Conservation (phyloP, 768 basidiomycete genomes). For the Tylopilus felleus region DNA sequence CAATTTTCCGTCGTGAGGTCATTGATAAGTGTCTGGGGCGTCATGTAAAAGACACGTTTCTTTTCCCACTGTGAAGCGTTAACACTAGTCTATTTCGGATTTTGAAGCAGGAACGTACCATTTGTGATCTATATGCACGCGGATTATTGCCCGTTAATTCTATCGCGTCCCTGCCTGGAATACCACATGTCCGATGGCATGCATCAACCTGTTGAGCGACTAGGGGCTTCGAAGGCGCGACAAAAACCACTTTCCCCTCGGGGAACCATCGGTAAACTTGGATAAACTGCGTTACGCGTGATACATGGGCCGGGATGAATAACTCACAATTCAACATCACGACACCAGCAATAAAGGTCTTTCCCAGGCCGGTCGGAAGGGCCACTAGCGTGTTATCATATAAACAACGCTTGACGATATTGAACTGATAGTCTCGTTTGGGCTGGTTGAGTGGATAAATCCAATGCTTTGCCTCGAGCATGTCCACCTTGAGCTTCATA, state of each 20-base stretch:
- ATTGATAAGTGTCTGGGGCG: slow-evolving; percentile 90
- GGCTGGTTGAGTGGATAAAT: slow-evolving; percentile 87
- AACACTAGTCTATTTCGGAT: background rate
- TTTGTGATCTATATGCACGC: slow-evolving; percentile 49
- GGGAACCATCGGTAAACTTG: slow-evolving; percentile 92
- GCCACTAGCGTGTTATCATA: slow-evolving; percentile 94
- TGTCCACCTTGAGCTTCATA: slow-evolving; percentile 77
- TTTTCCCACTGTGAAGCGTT: slow-evolving; percentile 58
- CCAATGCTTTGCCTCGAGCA: slow-evolving; percentile 81
- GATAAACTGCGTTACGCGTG: slow-evolving; percentile 3
- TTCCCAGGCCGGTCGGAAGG: slow-evolving; percentile 93
- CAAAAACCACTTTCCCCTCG: slow-evolving; percentile 86
- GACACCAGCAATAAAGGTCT: slow-evolving; percentile 96
- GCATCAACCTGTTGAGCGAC: slow-evolving; percentile 95
- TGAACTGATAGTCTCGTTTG: slow-evolving; percentile 91
- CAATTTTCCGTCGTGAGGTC: slow-evolving; percentile 73
- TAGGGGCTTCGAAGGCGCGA: slow-evolving; percentile 94
- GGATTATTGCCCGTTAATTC: slow-evolving; percentile 82
- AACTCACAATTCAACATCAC: slow-evolving; percentile 89
- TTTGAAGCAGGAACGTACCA: slow-evolving; percentile 43
- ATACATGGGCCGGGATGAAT: background rate
- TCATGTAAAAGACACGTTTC: slow-evolving; percentile 92
- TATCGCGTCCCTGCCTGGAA: slow-evolving; percentile 78
- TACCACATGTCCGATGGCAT: slow-evolving; percentile 90
- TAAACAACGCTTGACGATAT: slow-evolving; percentile 81